These are phyloP conservation scores for Colletotrichum tropicale DNA, from an alignment of 2,329 filamentous ascomycete genomes.

Conservation along the genomic window DNA sequence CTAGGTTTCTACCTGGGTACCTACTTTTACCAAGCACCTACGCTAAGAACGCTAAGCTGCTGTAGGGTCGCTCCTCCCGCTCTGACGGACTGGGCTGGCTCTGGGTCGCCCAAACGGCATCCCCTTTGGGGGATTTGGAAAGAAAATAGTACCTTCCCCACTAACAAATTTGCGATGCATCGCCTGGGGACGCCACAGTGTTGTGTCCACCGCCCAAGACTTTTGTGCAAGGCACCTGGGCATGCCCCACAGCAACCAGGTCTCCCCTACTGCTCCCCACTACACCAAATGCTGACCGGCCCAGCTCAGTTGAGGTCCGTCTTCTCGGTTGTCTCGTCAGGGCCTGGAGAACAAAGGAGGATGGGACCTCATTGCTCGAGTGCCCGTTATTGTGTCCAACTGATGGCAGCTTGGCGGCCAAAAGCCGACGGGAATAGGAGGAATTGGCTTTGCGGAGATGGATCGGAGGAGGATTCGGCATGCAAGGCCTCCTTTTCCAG, in stretches of 20 bases:
- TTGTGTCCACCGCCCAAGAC: background rate
- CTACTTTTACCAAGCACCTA: background rate
- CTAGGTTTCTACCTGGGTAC: background rate
- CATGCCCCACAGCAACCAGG: background rate
- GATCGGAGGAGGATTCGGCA: background rate
- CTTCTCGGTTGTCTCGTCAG: background rate
- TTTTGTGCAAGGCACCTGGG: background rate
- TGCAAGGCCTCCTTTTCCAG: background rate
- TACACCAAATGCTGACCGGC: background rate
- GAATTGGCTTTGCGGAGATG: background rate
- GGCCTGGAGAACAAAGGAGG: background rate
- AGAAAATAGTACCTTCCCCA: background rate
- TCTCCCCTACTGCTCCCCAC: background rate
- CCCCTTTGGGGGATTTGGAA: background rate
- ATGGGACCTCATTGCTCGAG: background rate
- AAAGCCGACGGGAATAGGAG: conserved; percentile 1
- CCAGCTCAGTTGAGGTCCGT: background rate
- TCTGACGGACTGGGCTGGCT: conserved; percentile 11
- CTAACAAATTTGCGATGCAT: conserved; percentile 1
- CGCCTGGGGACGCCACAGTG: background rate
- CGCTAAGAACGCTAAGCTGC: conserved; percentile 4
- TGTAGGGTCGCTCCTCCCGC: conserved; percentile 10
- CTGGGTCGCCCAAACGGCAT: conserved; percentile 5
- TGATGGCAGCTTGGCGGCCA: background rate
- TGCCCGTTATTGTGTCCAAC: background rate